Evolutionary conservation across 768 basidiomycete species (phyloP).

Genomic region (Pleurotus cornucopiae): DNA sequence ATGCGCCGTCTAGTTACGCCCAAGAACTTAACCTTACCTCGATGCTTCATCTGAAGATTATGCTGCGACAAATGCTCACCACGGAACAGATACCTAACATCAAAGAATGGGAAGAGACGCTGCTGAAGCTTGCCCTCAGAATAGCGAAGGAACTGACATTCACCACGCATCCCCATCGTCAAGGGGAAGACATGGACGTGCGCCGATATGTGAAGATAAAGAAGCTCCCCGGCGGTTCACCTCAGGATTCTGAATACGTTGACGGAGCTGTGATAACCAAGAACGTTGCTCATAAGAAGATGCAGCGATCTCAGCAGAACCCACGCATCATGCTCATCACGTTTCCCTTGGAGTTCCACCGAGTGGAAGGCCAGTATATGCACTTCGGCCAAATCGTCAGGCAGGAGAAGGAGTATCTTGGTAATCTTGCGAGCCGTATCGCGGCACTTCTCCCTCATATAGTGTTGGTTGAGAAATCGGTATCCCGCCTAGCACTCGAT

Average conservation of each 20-base stretch:
- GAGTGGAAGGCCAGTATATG: slow-evolving; percentile 90
- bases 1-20: slow-evolving; percentile 52
- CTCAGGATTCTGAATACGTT: slow-evolving; percentile 93
- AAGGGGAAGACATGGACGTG: slow-evolving; percentile 94
- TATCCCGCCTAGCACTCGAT: slow-evolving; percentile 87
- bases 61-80: slow-evolving; percentile 88
- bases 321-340: slow-evolving; percentile 96
- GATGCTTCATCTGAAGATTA: slow-evolving; percentile 84
- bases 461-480: slow-evolving; percentile 87
- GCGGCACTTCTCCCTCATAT: slow-evolving; percentile 90
- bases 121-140: slow-evolving; percentile 77
- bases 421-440: slow-evolving; percentile 83
- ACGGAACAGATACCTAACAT: slow-evolving; percentile 79
- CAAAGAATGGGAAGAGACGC: slow-evolving; percentile 82
- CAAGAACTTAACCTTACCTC: slow-evolving; percentile 82
- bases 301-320: slow-evolving; percentile 78
- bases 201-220: slow-evolving; percentile 96
- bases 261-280: slow-evolving; percentile 97
- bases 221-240: slow-evolving; percentile 92
- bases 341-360: slow-evolving; percentile 91
- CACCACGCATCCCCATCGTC: slow-evolving; percentile 60
- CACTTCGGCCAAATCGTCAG: slow-evolving; percentile 87
- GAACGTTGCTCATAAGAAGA: slow-evolving; percentile 94
- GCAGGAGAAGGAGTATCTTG: slow-evolving; percentile 91
- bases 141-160: slow-evolving; percentile 86